Conservation (phyloP, 139 green algal species). For the Pseudopediastrum boryanum region DNA sequence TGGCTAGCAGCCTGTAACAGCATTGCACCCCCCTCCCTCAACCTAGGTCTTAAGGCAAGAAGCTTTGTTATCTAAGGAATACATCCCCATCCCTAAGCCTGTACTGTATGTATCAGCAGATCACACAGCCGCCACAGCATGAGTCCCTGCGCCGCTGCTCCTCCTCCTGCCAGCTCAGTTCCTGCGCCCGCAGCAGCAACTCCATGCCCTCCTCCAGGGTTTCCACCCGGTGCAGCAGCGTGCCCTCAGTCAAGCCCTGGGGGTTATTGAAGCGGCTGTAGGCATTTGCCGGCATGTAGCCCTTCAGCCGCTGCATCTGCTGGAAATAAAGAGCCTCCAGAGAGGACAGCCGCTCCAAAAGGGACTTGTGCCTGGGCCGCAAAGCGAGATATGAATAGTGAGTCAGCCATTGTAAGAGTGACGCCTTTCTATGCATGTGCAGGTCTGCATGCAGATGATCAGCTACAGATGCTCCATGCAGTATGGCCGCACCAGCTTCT, state of each 20-base stretch:
- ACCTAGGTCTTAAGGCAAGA: no score
- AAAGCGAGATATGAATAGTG: no score
- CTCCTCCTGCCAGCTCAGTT: conserved; percentile 42
- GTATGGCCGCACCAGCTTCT: no score
- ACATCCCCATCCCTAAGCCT: no score
- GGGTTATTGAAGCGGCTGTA: background rate
- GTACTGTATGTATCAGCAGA: conserved; percentile 1
- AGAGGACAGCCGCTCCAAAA: conserved; percentile 56
- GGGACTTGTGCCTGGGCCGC: conserved; percentile 21
- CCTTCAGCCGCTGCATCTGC: conserved; percentile 43
- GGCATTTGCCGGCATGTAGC: conserved; percentile 33
- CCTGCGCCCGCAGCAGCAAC: conserved; percentile 61
- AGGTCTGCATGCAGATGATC: no score
- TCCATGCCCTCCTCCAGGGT: conserved; percentile 69
- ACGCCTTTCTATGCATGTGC: no score
- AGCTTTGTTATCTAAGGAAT: no score
- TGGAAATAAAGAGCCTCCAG: conserved; percentile 64
- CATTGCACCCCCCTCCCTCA: no score
- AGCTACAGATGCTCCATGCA: no score
- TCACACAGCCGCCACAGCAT: conserved; percentile 30
- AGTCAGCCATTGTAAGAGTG: no score
- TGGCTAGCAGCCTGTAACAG: no score
- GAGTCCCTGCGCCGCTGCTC: conserved; percentile 10
- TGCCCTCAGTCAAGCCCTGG: conserved; percentile 47
- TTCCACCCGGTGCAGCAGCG: conserved; percentile 71